Evolutionary conservation across 768 basidiomycete genomes (phyloP).

Genomic region (Phlebiopsis flavidoalba): DNA sequence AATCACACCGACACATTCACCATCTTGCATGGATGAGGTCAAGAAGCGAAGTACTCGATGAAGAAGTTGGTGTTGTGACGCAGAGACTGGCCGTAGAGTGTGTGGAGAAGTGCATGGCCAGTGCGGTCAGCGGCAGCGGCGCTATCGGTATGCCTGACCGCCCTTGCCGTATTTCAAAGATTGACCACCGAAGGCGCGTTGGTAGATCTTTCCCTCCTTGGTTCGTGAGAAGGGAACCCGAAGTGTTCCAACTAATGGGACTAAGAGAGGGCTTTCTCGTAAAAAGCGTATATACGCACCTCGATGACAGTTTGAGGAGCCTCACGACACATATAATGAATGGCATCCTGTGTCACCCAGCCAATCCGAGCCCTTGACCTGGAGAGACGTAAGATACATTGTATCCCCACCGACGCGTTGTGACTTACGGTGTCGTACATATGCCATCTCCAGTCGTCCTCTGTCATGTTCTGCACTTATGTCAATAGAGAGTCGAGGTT

Average conservation of each 20-base stretch:
- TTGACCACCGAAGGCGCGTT: conserved; percentile 98
- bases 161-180: conserved; percentile 96
- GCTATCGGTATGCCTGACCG: conserved; percentile 97
- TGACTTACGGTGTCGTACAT: conserved; percentile 88
- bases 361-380: conserved; percentile 99
- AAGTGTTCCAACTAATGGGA: conserved; percentile 85
- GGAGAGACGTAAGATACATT: conserved; percentile 14
- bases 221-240: conserved; percentile 99
- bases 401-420: conserved; percentile 3
- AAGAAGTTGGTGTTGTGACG: conserved; percentile 99
- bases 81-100: conserved; percentile 97
- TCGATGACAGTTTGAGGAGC: conserved; percentile 92
- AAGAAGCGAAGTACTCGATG: conserved; percentile 99
- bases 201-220: conserved; percentile 98
- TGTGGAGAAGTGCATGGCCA: conserved; percentile 96
- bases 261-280: not conserved
- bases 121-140: conserved; percentile 99
- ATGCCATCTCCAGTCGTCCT: conserved; percentile 99
- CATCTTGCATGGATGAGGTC: conserved; percentile 98
- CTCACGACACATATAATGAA: conserved; percentile 99
- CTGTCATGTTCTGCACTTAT: conserved; percentile 83
- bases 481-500: not conserved
- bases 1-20: conserved; percentile 98
- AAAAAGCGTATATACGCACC: conserved; percentile 34
- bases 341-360: conserved; percentile 99